Evolutionary conservation across 1,284 basidiomycete genomes (phyloP).

Genomic region (Moesziomyces globuligerus): DNA sequence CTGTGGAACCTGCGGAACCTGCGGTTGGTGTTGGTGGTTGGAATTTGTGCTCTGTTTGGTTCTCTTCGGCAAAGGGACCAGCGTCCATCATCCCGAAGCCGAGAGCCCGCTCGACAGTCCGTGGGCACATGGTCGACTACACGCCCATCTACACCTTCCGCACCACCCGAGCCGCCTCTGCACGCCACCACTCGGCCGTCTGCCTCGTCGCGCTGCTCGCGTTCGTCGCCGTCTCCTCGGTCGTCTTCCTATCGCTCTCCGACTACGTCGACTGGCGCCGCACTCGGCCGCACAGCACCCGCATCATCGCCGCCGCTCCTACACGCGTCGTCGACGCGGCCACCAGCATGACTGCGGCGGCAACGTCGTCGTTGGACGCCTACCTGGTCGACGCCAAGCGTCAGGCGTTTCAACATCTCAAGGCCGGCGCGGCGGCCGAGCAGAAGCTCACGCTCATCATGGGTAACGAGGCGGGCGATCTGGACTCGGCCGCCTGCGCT

Average conservation of each 20-base stretch:
- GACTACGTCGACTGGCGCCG: conserved; percentile 27
- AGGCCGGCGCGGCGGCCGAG: conserved; percentile 6
- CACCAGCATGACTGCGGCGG: neutral
- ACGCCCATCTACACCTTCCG: conserved; percentile 33
- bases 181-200: conserved; percentile 22
- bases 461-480: conserved; percentile 66
- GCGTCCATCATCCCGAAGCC: neutral
- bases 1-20: no score
- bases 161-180: conserved; percentile 15
- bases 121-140: conserved; percentile 39
- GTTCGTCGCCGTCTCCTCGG: conserved; percentile 29
- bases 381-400: conserved; percentile 27
- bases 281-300: conserved; percentile 4
- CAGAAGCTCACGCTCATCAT: conserved; percentile 52
- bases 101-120: neutral
- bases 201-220: conserved; percentile 26
- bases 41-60: no score
- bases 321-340: neutral
- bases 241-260: conserved; percentile 31
- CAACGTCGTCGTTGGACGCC: conserved; percentile 14
- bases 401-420: conserved; percentile 27
- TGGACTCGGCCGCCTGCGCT: conserved; percentile 61
- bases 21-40: neutral
- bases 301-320: neutral
- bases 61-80: neutral